phyloP scores from a whole-genome alignment of 1,284 basidiomycete species.

The Papiliotrema terrestris region DNA sequence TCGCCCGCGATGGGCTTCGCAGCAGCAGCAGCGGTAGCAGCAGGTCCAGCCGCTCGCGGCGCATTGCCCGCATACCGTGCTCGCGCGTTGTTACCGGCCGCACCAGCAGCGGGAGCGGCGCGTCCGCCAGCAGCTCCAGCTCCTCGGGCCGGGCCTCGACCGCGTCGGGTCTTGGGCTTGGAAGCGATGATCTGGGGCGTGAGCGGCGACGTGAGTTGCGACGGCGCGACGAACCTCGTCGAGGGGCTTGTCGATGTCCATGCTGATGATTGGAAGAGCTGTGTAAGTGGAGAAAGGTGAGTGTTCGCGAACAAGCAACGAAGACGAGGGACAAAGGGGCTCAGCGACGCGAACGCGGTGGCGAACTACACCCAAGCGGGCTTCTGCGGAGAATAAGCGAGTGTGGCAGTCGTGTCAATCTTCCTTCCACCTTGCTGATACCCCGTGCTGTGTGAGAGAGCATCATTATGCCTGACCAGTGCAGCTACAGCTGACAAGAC shows the following conservation, averaged over 20 bases:
- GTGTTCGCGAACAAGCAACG: not conserved
- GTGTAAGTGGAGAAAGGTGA: not conserved
- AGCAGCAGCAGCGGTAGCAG: slow-evolving; percentile 45
- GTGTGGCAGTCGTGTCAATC: no score
- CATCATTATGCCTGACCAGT: no score
- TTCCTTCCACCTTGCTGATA: no score
- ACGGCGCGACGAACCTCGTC: slow-evolving; percentile 64
- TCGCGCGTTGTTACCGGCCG: slow-evolving; percentile 49
- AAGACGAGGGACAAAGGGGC: not conserved
- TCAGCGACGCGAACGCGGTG: no score
- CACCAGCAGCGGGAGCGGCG: slow-evolving; percentile 12
- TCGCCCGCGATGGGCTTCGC: slow-evolving; percentile 49
- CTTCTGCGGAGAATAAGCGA: no score
- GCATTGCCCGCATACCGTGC: slow-evolving; percentile 51
- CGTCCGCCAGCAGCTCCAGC: slow-evolving; percentile 15
- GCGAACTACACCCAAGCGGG: no score
- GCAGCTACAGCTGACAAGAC: no score
- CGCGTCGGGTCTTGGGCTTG: slow-evolving; percentile 50
- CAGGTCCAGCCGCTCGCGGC: slow-evolving; percentile 21
- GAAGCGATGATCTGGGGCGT: slow-evolving; percentile 65
- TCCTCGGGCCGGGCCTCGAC: slow-evolving; percentile 49
- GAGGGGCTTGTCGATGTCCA: slow-evolving; percentile 72
- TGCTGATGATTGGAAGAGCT: slow-evolving; percentile 9
- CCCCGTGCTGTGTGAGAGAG: no score
- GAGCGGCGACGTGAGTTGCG: slow-evolving; percentile 12